A percentile compares a stretch with the other conserved stretches of the same genome.
phyloP scores from a whole-genome alignment of 495 filamentous ascomycete species.

The Pyrenula massariospora region DNA sequence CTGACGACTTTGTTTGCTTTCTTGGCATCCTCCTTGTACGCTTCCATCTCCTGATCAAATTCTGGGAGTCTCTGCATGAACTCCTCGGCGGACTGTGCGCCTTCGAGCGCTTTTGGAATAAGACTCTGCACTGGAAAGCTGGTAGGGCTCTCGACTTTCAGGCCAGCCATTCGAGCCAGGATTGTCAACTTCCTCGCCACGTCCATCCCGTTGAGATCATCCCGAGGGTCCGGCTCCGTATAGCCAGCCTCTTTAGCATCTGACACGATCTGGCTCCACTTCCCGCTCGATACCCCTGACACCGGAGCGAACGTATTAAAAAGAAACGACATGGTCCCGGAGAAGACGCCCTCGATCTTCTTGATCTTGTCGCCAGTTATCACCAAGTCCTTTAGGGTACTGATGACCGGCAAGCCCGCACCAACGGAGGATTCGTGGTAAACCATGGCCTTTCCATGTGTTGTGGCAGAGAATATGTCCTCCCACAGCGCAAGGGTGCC shows the following conservation, averaged over 20 bases:
- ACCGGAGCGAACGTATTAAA: conserved; percentile 87
- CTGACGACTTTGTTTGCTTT: conserved; percentile 82
- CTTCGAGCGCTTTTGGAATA: conserved; percentile 73
- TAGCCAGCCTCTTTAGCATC: conserved; percentile 92
- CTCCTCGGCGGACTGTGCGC: conserved; percentile 59
- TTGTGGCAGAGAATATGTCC: conserved; percentile 59
- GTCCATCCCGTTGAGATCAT: conserved; percentile 92
- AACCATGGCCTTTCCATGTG: conserved; percentile 54
- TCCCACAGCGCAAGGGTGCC: conserved; percentile 64
- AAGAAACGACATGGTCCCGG: conserved; percentile 88
- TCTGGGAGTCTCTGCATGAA: conserved; percentile 66
- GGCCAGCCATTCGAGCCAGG: conserved; percentile 68
- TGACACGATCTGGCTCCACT: conserved; percentile 78
- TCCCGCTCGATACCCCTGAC: conserved; percentile 32
- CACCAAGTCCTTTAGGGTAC: conserved; percentile 78
- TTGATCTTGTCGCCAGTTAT: conserved; percentile 79
- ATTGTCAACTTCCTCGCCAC: conserved; percentile 96
- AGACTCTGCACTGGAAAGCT: conserved; percentile 85
- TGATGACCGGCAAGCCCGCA: conserved; percentile 83
- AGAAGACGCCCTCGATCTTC: conserved; percentile 92
- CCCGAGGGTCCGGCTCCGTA: conserved; percentile 91
- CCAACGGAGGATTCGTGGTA: conserved; percentile 93
- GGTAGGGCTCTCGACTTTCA: conserved; percentile 65
- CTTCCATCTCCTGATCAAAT: conserved; percentile 77
- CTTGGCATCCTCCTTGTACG: conserved; percentile 64